These are phyloP conservation scores for Lodderomyces elongisporus DNA, from an alignment of 1,139 yeast genomes.

Conservation along the genomic window DNA sequence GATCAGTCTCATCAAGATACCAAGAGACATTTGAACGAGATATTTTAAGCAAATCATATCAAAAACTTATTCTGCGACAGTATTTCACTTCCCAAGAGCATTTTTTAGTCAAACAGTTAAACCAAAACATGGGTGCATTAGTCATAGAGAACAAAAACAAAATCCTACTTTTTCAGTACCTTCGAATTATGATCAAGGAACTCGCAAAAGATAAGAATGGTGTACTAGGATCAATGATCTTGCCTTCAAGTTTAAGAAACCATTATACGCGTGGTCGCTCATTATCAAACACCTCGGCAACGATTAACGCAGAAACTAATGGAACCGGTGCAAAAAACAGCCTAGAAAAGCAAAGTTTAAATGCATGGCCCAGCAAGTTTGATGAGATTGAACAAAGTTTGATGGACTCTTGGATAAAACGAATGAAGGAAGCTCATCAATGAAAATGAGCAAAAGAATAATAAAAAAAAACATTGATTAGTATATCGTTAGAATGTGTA, in stretches of 20 bases:
- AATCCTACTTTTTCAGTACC: constrained; percentile 34
- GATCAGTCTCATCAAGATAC: not conserved
- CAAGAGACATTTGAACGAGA: not conserved
- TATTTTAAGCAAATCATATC: not conserved
- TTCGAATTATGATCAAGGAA: constrained; percentile 40
- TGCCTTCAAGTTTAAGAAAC: constrained; percentile 25
- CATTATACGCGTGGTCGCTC: not conserved
- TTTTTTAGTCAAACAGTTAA: not conserved
- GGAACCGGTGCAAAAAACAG: not conserved
- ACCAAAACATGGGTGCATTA: constrained; percentile 22
- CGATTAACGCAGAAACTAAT: not conserved
- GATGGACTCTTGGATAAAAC: constrained; percentile 41
- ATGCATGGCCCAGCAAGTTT: too few species aligned
- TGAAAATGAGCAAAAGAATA: too few species aligned
- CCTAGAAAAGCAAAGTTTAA: too few species aligned
- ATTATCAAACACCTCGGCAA: not conserved
- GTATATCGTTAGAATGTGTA: too few species aligned
- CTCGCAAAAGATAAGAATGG: constrained; percentile 16
- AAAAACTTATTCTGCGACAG: not conserved
- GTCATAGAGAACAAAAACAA: constrained; percentile 20
- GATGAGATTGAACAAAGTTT: constrained; percentile 44
- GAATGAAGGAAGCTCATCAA: constrained; percentile 20
- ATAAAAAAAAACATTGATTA: too few species aligned
- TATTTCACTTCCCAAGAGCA: not conserved
- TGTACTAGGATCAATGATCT: constrained; percentile 23